Evolutionary conservation across 345 rosid species (phyloP).

Genomic region (Cochlearia excelsa): DNA sequence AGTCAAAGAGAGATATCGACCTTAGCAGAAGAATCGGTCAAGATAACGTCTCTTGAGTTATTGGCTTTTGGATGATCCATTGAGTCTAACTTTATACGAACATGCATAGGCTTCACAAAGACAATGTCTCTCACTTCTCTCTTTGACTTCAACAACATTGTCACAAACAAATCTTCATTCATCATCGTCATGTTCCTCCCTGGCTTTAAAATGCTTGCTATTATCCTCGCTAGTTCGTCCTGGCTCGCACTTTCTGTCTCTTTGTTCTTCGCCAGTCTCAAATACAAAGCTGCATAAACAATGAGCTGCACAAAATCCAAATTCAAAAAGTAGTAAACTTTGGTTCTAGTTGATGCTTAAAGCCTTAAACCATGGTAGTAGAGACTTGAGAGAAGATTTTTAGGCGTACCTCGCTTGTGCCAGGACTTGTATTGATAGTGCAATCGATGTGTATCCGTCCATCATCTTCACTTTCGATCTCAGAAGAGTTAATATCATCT

Average conservation of each 20-base stretch:
- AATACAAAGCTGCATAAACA: slow-evolving; percentile 56
- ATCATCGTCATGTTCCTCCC: slow-evolving; percentile 36
- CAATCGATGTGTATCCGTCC: slow-evolving; percentile 49
- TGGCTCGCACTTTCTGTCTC: slow-evolving; percentile 37
- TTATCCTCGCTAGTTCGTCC: slow-evolving; percentile 53
- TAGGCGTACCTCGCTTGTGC: slow-evolving; percentile 72
- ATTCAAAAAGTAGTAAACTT: not conserved
- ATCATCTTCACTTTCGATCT: slow-evolving; percentile 43
- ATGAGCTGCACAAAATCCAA: slow-evolving; percentile 51
- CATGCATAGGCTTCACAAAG: slow-evolving; percentile 67
- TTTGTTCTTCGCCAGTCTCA: slow-evolving; percentile 50
- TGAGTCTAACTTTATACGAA: slow-evolving; percentile 54
- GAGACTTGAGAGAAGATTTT: slow-evolving; percentile 14
- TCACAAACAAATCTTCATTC: slow-evolving; percentile 47
- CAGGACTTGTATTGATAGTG: slow-evolving; percentile 73
- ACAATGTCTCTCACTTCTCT: slow-evolving; percentile 57
- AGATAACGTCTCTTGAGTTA: slow-evolving; percentile 53
- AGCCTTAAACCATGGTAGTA: not conserved
- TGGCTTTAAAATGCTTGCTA: slow-evolving; percentile 46
- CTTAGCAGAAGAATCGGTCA: slow-evolving; percentile 50
- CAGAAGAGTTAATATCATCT: slow-evolving; percentile 23
- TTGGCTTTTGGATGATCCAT: slow-evolving; percentile 68
- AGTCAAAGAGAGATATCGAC: slow-evolving; percentile 42
- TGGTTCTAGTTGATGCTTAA: too few relatives aligned
- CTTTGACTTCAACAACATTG: slow-evolving; percentile 49